Evolutionary conservation across 1,284 basidiomycete species (phyloP).

Genomic region (Bjerkandera adusta): DNA sequence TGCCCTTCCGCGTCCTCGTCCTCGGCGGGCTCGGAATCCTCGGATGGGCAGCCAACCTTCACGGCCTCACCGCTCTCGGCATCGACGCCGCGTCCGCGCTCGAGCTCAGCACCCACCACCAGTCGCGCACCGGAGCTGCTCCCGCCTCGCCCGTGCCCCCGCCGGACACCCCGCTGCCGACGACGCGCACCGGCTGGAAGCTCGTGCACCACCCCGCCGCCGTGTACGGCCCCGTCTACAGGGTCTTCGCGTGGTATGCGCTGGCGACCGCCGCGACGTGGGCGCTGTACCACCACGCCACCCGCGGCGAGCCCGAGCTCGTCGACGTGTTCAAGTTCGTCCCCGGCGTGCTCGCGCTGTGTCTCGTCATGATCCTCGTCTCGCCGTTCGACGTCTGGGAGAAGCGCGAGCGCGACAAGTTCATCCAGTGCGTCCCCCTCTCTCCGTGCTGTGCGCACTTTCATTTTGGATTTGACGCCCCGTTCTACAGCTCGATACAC

Average conservation of each 20-base stretch:
- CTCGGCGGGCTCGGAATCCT: conserved; percentile 40
- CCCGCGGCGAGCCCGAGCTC: conserved; percentile 49
- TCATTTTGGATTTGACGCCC: not conserved
- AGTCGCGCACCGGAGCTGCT: conserved; percentile 13
- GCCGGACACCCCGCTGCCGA: conserved; percentile 31
- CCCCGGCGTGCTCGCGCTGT: conserved; percentile 66
- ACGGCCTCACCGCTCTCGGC: conserved; percentile 72
- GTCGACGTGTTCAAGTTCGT: conserved; percentile 78
- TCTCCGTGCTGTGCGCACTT: conserved; percentile 5
- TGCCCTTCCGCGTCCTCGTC: conserved; percentile 37
- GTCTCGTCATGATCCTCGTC: conserved; percentile 54
- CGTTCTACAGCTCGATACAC: conserved; percentile 50
- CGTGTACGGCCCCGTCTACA: conserved; percentile 67
- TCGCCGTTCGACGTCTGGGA: conserved; percentile 67
- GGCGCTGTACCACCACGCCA: conserved; percentile 60
- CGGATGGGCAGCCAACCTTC: conserved; percentile 74
- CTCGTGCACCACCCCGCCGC: conserved; percentile 33
- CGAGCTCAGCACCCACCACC: conserved; percentile 45
- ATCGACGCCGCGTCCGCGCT: conserved; percentile 74
- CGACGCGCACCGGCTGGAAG: conserved; percentile 30
- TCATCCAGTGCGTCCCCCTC: conserved; percentile 60
- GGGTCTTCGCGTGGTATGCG: conserved; percentile 59
- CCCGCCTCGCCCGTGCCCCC: conserved; percentile 19
- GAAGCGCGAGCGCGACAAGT: conserved; percentile 70
- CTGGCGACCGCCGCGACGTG: conserved; percentile 62